phyloP scores from a whole-genome alignment of 768 basidiomycete genomes.

The Boletus fagicola region DNA sequence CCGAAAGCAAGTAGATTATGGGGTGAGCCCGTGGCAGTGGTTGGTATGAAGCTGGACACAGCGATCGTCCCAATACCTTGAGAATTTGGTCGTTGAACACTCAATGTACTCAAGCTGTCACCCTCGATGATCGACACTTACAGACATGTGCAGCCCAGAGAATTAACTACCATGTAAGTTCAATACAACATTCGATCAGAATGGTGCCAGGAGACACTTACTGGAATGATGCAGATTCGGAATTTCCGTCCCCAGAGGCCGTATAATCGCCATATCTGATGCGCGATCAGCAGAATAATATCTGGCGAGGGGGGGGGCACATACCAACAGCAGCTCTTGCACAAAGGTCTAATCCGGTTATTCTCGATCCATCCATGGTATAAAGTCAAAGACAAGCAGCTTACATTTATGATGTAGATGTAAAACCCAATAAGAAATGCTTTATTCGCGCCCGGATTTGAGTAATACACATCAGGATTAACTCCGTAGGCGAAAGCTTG shows the following conservation, averaged over 20 bases:
- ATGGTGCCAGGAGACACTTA: neutral
- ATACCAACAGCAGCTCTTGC: constrained; percentile 20
- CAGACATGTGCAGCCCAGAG: constrained; percentile 19
- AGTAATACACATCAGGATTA: constrained; percentile 9
- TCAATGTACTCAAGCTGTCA: neutral
- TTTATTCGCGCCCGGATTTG: constrained; percentile 1
- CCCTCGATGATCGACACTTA: constrained; percentile 6
- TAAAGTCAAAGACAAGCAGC: neutral
- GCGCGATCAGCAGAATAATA: neutral
- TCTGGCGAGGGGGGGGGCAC: neutral
- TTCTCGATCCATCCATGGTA: neutral
- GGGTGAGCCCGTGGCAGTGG: constrained; percentile 1
- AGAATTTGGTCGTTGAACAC: neutral
- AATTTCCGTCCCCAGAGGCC: constrained; percentile 14
- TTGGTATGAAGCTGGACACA: constrained; percentile 18
- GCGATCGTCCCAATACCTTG: constrained; percentile 16
- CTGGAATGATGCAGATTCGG: constrained; percentile 16
- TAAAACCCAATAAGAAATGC: constrained; percentile 16
- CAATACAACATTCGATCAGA: neutral
- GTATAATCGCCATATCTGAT: constrained; percentile 26
- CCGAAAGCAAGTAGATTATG: constrained; percentile 2
- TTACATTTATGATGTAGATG: constrained; percentile 22
- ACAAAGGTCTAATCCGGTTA: constrained; percentile 10
- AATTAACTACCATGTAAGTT: constrained; percentile 9
- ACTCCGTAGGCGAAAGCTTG: constrained; percentile 12